Conservation (phyloP, 1,139 yeast species). For the Diutina catenulata region DNA sequence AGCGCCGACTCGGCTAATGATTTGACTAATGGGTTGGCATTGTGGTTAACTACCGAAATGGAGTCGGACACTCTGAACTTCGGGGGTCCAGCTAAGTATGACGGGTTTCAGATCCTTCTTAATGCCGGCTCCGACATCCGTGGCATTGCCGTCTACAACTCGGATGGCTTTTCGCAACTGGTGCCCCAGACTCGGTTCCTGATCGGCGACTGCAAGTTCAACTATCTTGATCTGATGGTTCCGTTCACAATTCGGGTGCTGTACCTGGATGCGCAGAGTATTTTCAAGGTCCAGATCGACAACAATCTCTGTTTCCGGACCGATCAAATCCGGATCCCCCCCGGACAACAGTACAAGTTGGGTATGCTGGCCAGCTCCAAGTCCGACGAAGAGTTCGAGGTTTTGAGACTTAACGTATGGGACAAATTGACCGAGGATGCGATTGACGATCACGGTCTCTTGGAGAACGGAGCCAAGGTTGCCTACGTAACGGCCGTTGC, state of each 20-base stretch:
- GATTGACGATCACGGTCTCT: conserved; percentile 43
- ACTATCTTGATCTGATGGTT: conserved; percentile 54
- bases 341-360: conserved; percentile 24
- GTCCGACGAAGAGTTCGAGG: conserved; percentile 47
- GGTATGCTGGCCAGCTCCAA: conserved; percentile 38
- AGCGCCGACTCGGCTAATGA: conserved; percentile 15
- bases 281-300: conserved; percentile 56
- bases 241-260: conserved; percentile 59
- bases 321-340: conserved; percentile 13
- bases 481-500: conserved; percentile 13
- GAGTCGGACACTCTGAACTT: conserved; percentile 15
- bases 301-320: conserved; percentile 63
- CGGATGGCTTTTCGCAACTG: conserved; percentile 35
- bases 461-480: conserved; percentile 24
- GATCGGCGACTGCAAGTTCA: conserved; percentile 45
- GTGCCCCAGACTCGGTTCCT: conserved; percentile 16
- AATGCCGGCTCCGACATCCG: conserved; percentile 33
- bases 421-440: conserved; percentile 43
- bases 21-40: conserved; percentile 33
- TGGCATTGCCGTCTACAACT: conserved; percentile 44
- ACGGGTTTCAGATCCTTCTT: conserved; percentile 49
- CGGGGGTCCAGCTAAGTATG: conserved; percentile 43
- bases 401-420: conserved; percentile 44
- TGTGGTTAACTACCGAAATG: conserved; percentile 28
- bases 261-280: conserved; percentile 29